Conservation (phyloP, 768 basidiomycete species). For the Leucosporidium creatinivorum region DNA sequence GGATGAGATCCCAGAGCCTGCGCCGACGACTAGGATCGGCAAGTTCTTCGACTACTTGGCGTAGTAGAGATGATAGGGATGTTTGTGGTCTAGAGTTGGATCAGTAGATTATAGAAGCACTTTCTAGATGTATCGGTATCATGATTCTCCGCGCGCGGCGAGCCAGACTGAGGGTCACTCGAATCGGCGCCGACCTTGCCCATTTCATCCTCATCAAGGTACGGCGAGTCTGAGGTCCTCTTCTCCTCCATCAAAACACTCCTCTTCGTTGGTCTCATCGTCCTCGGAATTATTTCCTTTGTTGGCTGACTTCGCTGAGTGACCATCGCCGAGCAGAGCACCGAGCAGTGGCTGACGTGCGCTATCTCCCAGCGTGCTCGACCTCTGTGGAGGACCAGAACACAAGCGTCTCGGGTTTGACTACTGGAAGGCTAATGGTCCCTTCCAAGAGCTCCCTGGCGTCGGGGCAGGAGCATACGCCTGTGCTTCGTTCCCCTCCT, state of each 20-base stretch:
- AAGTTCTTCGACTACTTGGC: slow-evolving; percentile 24
- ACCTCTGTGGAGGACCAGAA: slow-evolving; percentile 42
- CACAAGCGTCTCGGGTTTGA: slow-evolving; percentile 40
- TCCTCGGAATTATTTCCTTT: slow-evolving; percentile 40
- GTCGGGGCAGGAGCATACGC: slow-evolving; percentile 56
- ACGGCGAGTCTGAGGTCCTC: slow-evolving; percentile 40
- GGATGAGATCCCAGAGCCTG: slow-evolving; percentile 4
- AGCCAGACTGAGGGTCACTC: too few species aligned
- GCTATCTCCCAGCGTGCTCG: slow-evolving; percentile 21
- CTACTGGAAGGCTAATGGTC: slow-evolving; percentile 40
- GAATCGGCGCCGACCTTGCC: too few species aligned
- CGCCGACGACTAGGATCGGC: slow-evolving; percentile 12
- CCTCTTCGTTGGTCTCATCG: slow-evolving; percentile 40
- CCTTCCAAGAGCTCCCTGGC: slow-evolving; percentile 66
- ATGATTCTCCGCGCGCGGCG: too few species aligned
- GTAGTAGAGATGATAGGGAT: too few species aligned
- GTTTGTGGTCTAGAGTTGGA: neutral
- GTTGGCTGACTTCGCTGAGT: too few species aligned
- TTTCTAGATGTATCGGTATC: too few species aligned
- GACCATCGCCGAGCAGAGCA: neutral
- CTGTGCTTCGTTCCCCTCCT: too few species aligned
- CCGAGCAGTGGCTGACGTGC: neutral
- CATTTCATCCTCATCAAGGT: too few species aligned
- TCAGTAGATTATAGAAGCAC: too few species aligned
- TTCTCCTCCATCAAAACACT: slow-evolving; percentile 35